These are phyloP conservation scores for Phoenix dactylifera DNA, from an alignment of 176 grass and related monocot species.

Conservation along the genomic window DNA sequence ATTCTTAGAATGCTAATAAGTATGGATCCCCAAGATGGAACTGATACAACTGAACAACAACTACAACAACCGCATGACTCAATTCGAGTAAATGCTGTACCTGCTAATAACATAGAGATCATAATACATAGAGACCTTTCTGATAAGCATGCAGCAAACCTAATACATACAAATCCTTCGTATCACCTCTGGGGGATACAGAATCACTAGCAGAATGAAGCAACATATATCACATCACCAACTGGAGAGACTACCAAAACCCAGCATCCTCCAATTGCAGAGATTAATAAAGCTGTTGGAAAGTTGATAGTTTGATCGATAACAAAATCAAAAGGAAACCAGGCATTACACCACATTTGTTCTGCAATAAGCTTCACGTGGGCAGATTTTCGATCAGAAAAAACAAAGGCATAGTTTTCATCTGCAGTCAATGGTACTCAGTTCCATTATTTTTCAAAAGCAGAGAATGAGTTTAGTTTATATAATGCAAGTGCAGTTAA, in stretches of 20 bases:
- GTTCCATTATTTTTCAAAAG: constrained; percentile 7
- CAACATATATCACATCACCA: constrained; percentile 23
- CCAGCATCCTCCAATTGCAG: constrained; percentile 22
- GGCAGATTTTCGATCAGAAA: constrained; percentile 41
- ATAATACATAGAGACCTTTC: constrained; percentile 23
- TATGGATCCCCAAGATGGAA: constrained; percentile 34
- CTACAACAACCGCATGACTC: constrained; percentile 14
- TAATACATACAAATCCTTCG: constrained; percentile 17
- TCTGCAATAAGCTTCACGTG: constrained; percentile 47
- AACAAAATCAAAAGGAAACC: constrained; percentile 41
- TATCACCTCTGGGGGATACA: constrained; percentile 15
- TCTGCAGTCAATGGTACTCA: constrained; percentile 45
- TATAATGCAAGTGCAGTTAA: constrained; percentile 13
- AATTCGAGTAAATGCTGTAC: constrained; percentile 27
- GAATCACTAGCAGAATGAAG: constrained; percentile 14
- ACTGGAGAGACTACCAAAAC: constrained; percentile 22
- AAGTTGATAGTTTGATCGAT: constrained; percentile 26
- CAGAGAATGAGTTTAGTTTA: constrained; percentile 23
- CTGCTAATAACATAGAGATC: constrained; percentile 27
- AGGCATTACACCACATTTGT: constrained; percentile 28
- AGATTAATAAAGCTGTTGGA: constrained; percentile 30
- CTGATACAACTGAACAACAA: constrained; percentile 10
- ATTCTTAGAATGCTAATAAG: constrained; percentile 11
- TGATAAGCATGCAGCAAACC: constrained; percentile 23
- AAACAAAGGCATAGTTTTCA: constrained; percentile 16